A percentile compares a stretch with the other conserved stretches of the same genome.
These are phyloP conservation scores for Malus hybrid DNA, from an alignment of 331 rosid species.

Conservation along the genomic window DNA sequence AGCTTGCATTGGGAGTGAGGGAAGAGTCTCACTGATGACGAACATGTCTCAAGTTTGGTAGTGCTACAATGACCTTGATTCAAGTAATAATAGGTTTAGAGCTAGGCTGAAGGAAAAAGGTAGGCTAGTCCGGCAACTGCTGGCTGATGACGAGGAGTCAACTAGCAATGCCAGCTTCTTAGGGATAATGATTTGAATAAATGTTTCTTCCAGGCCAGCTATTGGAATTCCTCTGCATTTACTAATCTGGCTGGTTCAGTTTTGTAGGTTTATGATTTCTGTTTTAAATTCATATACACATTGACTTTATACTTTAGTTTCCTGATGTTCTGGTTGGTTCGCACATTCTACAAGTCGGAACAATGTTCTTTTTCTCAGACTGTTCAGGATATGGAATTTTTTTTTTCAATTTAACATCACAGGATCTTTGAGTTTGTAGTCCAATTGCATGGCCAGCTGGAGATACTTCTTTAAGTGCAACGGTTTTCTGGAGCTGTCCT, in stretches of 20 bases:
- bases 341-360: not conserved
- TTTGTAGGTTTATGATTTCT: conserved; percentile 1
- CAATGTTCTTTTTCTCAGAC: not conserved
- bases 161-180: not conserved
- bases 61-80: not conserved
- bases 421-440: not conserved
- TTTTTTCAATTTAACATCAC: not conserved
- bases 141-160: conserved; percentile 2
- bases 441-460: not conserved
- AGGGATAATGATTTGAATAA: conserved; percentile 14
- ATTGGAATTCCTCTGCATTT: not conserved
- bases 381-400: not conserved
- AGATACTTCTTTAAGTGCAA: not conserved
- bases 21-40: not conserved
- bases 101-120: conserved; percentile 7
- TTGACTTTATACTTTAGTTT: not conserved
- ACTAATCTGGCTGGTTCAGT: not conserved
- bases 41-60: not conserved
- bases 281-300: not conserved
- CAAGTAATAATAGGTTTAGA: not conserved
- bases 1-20: not conserved
- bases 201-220: not conserved
- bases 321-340: not conserved
- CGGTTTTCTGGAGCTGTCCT: not conserved
- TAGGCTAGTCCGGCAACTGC: not conserved